Evolutionary conservation across 768 basidiomycete genomes (phyloP), one percentile per base, ranked within the genome.

Genomic region (Suillus cothurnatus): DNA sequence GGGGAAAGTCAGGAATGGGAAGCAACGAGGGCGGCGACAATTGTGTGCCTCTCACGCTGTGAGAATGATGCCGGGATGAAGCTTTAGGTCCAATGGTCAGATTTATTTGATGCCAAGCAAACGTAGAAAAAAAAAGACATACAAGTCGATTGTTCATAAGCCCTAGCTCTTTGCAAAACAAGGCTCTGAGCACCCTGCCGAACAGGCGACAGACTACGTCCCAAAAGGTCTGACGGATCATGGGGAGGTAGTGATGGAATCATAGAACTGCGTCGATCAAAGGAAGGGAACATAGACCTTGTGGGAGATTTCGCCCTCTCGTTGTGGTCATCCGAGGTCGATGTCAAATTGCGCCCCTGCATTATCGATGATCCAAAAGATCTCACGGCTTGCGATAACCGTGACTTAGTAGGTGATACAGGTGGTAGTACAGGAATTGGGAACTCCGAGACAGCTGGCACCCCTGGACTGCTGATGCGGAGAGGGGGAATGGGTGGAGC

Each of bases 1-100:
- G 64, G 43, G 66, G 68, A 57, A 78, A 64, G n/a, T 72, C 70
- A 38, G 74, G 72, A 19, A 78, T 68, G 9, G 75, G 70, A 38
- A 76, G 71, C 28, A 75, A 70, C 0, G 81, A 75, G n/a, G 82
- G 79, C 64, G 78, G 67, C n/a, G 80, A 74, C 71, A 83, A 81
- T 63, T 77, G 72, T 14, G 78, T 73, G 26, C 78, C 73, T 68
- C 73, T 74, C 32, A 26, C 56, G 23, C 26, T 60, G 21, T 60
- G 56, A 38, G 62, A 57, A 15, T 31, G 28, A 34, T 32, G 19
- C 14, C n/a, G 39, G 9, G 52, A 60, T n/a, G 23, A 28, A 39
- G 58, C 62, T 63, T 59, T 63, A 15, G 31, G 38, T 60, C n/a
- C 55, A 9, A 31, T 23, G 2, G 55, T 61, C 53, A 58, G 21